These are phyloP conservation scores for Trametes gibbosa DNA, from an alignment of 768 basidiomycete species.

Conservation along the genomic window DNA sequence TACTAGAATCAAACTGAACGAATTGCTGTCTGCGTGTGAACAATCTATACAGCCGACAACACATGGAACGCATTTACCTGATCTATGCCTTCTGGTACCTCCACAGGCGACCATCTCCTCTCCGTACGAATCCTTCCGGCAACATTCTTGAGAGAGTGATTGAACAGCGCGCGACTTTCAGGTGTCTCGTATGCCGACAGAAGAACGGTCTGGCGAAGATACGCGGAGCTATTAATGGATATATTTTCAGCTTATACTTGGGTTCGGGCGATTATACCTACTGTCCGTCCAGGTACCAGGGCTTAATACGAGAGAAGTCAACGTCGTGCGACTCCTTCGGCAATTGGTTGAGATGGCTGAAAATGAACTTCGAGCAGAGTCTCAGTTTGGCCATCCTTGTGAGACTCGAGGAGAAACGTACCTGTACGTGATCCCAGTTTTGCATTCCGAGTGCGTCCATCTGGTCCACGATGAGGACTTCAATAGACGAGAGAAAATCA, in stretches of 20 bases:
- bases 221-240: constrained; percentile 56
- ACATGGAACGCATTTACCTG: constrained; percentile 48
- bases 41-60: background rate
- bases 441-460: constrained; percentile 94
- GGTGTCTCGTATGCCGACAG: constrained; percentile 87
- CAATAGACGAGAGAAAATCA: constrained; percentile 93
- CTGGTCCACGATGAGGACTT: constrained; percentile 88
- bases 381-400: background rate
- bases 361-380: constrained; percentile 59
- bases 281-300: constrained; percentile 97
- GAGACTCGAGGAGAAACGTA: constrained; percentile 30
- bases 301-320: constrained; percentile 96
- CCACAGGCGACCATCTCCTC: constrained; percentile 65
- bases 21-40: constrained; percentile 51
- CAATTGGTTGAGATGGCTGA: constrained; percentile 81
- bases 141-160: constrained; percentile 73
- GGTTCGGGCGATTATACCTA: constrained; percentile 40
- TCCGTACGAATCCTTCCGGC: constrained; percentile 78
- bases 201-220: constrained; percentile 87
- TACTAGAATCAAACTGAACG: constrained; percentile 67
- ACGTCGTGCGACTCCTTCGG: constrained; percentile 92
- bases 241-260: background rate
- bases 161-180: constrained; percentile 80
- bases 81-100: constrained; percentile 79
- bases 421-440: constrained; percentile 98